Evolutionary conservation across 306 rosid species (phyloP).

Genomic region (Mucuna pruriens): DNA sequence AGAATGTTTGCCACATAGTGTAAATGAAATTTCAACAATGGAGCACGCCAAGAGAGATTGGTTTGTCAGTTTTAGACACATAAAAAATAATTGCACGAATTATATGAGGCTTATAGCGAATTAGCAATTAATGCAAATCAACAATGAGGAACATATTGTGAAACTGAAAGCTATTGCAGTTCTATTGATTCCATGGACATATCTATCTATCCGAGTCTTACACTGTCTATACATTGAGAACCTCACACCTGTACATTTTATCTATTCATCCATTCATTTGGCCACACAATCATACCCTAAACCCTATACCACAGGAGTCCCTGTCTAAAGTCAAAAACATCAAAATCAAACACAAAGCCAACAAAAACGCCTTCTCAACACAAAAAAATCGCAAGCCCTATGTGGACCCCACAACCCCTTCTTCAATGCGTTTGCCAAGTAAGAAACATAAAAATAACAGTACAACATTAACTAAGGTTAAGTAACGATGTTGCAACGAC

Average conservation of each 20-base stretch:
- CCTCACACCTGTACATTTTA: slow-evolving; percentile 32
- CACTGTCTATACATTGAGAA: slow-evolving; percentile 14
- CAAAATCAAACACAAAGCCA: not conserved
- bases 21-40: too few relatives aligned
- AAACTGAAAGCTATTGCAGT: not conserved
- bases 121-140: slow-evolving; percentile 41
- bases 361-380: not conserved
- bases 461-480: slow-evolving; percentile 4
- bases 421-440: not conserved
- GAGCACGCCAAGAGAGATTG: not conserved
- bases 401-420: slow-evolving; percentile 10
- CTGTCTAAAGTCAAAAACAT: slow-evolving; percentile 7
- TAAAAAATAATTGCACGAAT: not conserved
- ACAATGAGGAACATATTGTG: not conserved
- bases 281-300: slow-evolving; percentile 30
- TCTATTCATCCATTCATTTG: slow-evolving; percentile 23
- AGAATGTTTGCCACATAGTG: not conserved
- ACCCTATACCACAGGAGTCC: slow-evolving; percentile 36
- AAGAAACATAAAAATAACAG: not conserved
- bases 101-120: not conserved
- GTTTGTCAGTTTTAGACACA: not conserved
- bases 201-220: not conserved
- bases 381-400: not conserved
- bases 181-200: not conserved
- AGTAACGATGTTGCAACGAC: too few relatives aligned